Percentiles rank a stretch among this genome's conserved stretches.
phyloP scores from a whole-genome alignment of 1,139 yeast genomes.

The Suhomyces taliae region DNA sequence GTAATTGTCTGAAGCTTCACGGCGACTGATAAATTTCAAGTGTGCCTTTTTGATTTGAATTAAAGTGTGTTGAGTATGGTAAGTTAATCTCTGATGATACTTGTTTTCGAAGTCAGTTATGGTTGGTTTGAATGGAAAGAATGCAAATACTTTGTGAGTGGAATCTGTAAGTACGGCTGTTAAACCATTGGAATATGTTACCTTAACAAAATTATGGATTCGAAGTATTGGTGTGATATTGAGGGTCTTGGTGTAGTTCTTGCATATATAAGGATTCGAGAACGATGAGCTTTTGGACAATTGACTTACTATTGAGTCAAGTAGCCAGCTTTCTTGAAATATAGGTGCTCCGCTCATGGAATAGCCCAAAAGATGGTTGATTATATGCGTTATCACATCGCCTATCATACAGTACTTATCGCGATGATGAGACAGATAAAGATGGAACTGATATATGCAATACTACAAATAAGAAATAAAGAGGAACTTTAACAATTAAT shows the following conservation, averaged over 20 bases:
- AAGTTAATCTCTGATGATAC: conserved; percentile 35
- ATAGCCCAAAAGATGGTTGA: no score
- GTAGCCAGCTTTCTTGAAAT: conserved; percentile 28
- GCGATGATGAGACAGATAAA: no score
- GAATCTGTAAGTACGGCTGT: conserved; percentile 35
- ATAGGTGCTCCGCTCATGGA: background rate
- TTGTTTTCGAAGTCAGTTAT: conserved; percentile 30
- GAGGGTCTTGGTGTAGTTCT: conserved; percentile 19
- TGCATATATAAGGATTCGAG: conserved; percentile 17
- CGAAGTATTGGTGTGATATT: conserved; percentile 29
- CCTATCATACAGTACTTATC: no score
- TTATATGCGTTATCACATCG: no score
- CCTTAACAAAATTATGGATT: conserved; percentile 24
- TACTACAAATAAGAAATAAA: no score
- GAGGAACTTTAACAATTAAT: no score
- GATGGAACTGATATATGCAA: no score
- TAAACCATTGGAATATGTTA: conserved; percentile 21
- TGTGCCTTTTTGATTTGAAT: conserved; percentile 28
- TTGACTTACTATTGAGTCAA: conserved; percentile 7
- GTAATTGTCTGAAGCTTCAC: conserved; percentile 2
- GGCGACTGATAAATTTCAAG: conserved; percentile 21
- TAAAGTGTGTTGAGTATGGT: conserved; percentile 25
- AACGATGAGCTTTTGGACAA: conserved; percentile 2
- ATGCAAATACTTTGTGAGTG: conserved; percentile 30
- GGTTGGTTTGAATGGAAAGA: conserved; percentile 29